Evolutionary conservation across 495 filamentous ascomycete genomes (phyloP).

Genomic region (Penicillium macrosclerotiorum): DNA sequence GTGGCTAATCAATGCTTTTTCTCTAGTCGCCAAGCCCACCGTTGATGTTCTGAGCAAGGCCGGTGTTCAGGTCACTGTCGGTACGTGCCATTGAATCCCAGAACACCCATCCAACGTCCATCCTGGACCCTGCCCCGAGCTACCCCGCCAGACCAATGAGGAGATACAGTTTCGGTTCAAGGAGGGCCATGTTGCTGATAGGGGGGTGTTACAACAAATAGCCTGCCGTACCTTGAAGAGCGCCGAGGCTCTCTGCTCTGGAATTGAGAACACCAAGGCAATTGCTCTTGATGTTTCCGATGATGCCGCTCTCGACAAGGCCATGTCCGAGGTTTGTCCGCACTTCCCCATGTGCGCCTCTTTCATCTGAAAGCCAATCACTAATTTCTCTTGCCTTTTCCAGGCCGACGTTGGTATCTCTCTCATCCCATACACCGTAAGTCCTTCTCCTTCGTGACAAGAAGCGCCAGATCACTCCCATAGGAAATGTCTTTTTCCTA

Average conservation of each 20-base stretch:
- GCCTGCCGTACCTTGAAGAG: constrained; percentile 82
- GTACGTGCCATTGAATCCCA: constrained; percentile 46
- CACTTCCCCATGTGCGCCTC: not conserved
- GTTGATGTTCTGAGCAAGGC: constrained; percentile 73
- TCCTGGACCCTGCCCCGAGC: not conserved
- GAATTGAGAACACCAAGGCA: constrained; percentile 66
- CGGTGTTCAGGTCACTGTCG: constrained; percentile 78
- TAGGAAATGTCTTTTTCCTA: too few species aligned
- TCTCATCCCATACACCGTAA: constrained; percentile 91
- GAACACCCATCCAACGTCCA: not conserved
- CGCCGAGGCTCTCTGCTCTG: constrained; percentile 70
- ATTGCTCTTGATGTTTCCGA: constrained; percentile 83
- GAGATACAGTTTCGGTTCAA: too few species aligned
- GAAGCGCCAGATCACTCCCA: too few species aligned
- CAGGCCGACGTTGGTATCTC: constrained; percentile 78
- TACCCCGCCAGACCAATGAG: constrained; percentile 12
- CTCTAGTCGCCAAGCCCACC: constrained; percentile 68
- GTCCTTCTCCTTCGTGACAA: too few species aligned
- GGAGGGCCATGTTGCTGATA: constrained; percentile 7
- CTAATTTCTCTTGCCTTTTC: too few species aligned
- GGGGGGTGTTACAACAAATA: constrained; percentile 23
- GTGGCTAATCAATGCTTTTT: too few species aligned
- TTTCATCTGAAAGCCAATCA: not conserved
- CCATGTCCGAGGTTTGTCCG: too few species aligned
- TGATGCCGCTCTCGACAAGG: constrained; percentile 69